Percentiles rank a stretch among this genome's conserved stretches.
phyloP scores from a whole-genome alignment of 106 monocot species.

The Dioscorea alata region DNA sequence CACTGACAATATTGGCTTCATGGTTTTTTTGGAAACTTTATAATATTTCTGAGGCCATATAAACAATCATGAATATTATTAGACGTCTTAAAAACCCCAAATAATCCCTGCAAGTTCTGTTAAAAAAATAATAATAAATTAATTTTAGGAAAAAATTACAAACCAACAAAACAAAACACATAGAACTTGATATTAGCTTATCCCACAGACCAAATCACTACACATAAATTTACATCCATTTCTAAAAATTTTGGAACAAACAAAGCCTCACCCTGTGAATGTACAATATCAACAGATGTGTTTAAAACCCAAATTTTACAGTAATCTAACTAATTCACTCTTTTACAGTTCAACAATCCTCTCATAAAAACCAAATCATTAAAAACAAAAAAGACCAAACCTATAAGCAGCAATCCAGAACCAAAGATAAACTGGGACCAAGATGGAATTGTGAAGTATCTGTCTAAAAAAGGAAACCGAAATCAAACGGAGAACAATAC shows the following conservation, averaged over 20 bases:
- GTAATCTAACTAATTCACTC: background rate
- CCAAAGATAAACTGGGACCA: background rate
- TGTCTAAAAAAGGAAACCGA: background rate
- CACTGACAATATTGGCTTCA: too few relatives aligned
- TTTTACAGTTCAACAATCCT: conserved; percentile 2
- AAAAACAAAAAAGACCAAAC: background rate
- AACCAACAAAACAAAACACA: too few relatives aligned
- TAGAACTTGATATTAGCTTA: too few relatives aligned
- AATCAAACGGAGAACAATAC: background rate
- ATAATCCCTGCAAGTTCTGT: too few relatives aligned
- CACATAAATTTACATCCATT: background rate
- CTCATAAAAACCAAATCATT: background rate
- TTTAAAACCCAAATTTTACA: background rate
- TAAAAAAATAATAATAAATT: too few relatives aligned
- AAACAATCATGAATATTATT: too few relatives aligned
- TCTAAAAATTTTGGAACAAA: background rate
- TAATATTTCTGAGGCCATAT: too few relatives aligned
- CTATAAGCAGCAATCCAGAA: background rate
- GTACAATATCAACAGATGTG: background rate
- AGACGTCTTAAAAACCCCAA: too few relatives aligned
- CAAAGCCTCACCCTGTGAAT: background rate
- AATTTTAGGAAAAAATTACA: too few relatives aligned
- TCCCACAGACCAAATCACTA: background rate
- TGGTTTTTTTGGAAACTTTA: too few relatives aligned
- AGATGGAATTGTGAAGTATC: background rate